Conservation (phyloP, 768 basidiomycete genomes). For the Filobasidium floriforme region DNA sequence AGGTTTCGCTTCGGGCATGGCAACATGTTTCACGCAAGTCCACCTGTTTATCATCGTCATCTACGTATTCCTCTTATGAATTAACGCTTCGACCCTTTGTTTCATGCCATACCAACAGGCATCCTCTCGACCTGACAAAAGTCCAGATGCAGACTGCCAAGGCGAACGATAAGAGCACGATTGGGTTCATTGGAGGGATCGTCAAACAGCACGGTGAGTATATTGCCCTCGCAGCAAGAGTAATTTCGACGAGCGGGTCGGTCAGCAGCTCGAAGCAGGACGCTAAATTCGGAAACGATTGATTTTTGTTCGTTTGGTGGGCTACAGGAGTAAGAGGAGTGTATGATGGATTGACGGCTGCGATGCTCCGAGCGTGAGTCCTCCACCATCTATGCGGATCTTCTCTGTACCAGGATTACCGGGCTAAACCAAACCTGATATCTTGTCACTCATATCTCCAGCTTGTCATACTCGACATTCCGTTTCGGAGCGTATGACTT, state of each 20-base stretch:
- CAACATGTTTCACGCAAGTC: constrained; percentile 17
- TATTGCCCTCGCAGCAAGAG: neutral
- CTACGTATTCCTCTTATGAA: too few relatives aligned
- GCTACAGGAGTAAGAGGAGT: constrained; percentile 35
- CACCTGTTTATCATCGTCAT: neutral
- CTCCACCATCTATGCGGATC: neutral
- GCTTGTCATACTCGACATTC: constrained; percentile 25
- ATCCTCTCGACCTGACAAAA: constrained; percentile 24
- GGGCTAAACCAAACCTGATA: neutral
- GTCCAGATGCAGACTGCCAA: constrained; percentile 26
- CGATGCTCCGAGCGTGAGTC: constrained; percentile 34
- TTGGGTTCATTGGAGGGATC: constrained; percentile 19
- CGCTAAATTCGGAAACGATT: neutral
- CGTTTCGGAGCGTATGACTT: constrained; percentile 42
- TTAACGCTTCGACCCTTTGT: too few relatives aligned
- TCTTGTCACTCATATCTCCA: constrained; percentile 11
- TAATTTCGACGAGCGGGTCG: neutral
- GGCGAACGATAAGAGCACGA: constrained; percentile 19
- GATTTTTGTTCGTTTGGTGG: neutral
- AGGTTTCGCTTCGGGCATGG: constrained; percentile 16
- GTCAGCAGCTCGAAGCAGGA: neutral
- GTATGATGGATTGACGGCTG: constrained; percentile 41
- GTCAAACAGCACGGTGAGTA: constrained; percentile 18
- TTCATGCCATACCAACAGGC: neutral
- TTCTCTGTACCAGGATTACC: neutral